These are phyloP conservation scores for Aaosphaeria arxii DNA, from an alignment of 2,329 filamentous ascomycete species.

Conservation along the genomic window DNA sequence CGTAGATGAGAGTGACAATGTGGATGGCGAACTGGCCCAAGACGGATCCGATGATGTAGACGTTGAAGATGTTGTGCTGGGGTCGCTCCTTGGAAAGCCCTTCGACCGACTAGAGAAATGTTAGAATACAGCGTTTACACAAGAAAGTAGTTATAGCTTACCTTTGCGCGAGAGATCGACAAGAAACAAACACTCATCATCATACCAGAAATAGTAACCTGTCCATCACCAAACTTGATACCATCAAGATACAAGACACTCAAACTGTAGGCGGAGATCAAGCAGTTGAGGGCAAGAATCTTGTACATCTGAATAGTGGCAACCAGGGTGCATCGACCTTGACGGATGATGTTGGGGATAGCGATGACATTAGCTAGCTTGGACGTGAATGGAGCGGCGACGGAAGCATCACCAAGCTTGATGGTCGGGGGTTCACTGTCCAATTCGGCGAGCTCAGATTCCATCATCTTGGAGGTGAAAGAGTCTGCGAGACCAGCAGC, in stretches of 20 bases:
- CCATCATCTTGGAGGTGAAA: slow-evolving; percentile 83
- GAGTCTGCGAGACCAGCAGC: slow-evolving; percentile 81
- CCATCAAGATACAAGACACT: slow-evolving; percentile 95
- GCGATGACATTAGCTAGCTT: slow-evolving; percentile 96
- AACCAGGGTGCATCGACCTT: slow-evolving; percentile 94
- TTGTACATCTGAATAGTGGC: slow-evolving; percentile 99
- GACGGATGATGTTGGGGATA: slow-evolving; percentile 96
- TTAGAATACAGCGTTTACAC: slow-evolving; percentile 20
- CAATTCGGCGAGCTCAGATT: slow-evolving; percentile 68
- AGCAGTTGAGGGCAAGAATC: slow-evolving; percentile 94
- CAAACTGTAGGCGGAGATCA: slow-evolving; percentile 96
- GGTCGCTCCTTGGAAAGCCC: slow-evolving; percentile 93
- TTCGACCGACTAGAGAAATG: slow-evolving; percentile 67
- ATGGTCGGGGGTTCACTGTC: slow-evolving; percentile 91
- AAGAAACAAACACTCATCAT: slow-evolving; percentile 99
- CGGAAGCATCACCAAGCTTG: slow-evolving; percentile 95
- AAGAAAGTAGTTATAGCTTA: slow-evolving; percentile 30
- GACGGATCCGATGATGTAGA: slow-evolving; percentile 97
- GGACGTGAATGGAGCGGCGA: slow-evolving; percentile 94
- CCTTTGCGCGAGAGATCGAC: slow-evolving; percentile 93
- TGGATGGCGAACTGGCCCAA: slow-evolving; percentile 96
- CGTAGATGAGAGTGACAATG: slow-evolving; percentile 89
- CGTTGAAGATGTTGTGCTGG: slow-evolving; percentile 98
- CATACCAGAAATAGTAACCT: slow-evolving; percentile 98
- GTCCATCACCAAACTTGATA: slow-evolving; percentile 98